Conservation (phyloP, 1,139 yeast genomes). For the Candida sp. region DNA sequence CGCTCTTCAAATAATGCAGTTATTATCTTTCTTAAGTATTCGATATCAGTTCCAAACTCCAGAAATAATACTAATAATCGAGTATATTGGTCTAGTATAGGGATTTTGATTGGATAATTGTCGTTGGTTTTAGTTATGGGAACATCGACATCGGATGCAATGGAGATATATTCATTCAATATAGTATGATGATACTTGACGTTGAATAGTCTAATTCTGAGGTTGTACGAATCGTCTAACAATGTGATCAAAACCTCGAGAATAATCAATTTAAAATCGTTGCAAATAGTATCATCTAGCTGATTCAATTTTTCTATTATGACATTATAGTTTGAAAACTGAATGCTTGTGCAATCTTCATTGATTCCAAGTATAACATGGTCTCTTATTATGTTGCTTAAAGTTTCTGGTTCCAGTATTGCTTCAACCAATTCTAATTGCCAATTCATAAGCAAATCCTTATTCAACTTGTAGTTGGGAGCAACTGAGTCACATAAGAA, state of each 20-base stretch:
- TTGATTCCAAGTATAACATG: slow-evolving; percentile 6
- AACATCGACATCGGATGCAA: neutral
- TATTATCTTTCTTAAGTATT: slow-evolving; percentile 17
- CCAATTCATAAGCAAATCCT: slow-evolving; percentile 31
- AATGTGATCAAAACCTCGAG: slow-evolving; percentile 25
- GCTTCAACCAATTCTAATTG: slow-evolving; percentile 31
- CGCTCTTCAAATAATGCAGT: slow-evolving; percentile 12
- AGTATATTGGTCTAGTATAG: slow-evolving; percentile 16
- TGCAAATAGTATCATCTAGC: slow-evolving; percentile 21
- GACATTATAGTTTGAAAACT: slow-evolving; percentile 5
- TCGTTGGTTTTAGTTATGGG: neutral
- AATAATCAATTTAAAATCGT: slow-evolving; percentile 29
- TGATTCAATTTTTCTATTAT: slow-evolving; percentile 15
- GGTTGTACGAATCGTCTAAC: slow-evolving; percentile 20
- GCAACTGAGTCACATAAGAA: slow-evolving; percentile 21
- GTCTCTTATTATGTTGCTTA: slow-evolving; percentile 20
- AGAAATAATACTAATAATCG: slow-evolving; percentile 24
- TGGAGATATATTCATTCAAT: slow-evolving; percentile 14
- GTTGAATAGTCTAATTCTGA: slow-evolving; percentile 20
- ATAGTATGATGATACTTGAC: slow-evolving; percentile 17
- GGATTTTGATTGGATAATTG: slow-evolving; percentile 7
- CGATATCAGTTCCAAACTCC: slow-evolving; percentile 35
- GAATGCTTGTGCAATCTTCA: slow-evolving; percentile 1
- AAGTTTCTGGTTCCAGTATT: slow-evolving; percentile 14
- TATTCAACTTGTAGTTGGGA: slow-evolving; percentile 23